These are phyloP conservation scores for Pichia sp. DNA, from an alignment of 1,139 yeast species.

Conservation along the genomic window DNA sequence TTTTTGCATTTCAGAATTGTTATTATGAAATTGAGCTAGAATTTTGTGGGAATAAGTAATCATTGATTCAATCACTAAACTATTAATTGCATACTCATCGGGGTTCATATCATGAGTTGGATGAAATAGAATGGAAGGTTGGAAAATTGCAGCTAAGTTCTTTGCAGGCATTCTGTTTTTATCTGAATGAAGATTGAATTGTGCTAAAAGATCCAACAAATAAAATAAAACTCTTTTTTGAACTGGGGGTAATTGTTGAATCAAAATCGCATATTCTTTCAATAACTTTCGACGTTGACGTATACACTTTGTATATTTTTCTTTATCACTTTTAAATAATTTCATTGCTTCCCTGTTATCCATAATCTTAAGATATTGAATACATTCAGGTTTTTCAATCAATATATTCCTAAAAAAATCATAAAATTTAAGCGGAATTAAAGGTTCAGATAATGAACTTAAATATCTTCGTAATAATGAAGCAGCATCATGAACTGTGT, in stretches of 20 bases:
- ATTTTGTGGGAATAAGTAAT: conserved; percentile 79
- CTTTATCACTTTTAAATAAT: conserved; percentile 1
- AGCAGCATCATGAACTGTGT: conserved; percentile 97
- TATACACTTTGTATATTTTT: conserved; percentile 30
- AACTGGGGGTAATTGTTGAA: conserved; percentile 58
- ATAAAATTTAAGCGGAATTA: conserved; percentile 73
- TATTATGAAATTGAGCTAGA: conserved; percentile 45
- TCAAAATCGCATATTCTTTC: conserved; percentile 61
- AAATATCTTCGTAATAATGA: conserved; percentile 78
- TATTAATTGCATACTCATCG: conserved; percentile 81
- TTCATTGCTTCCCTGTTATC: conserved; percentile 13
- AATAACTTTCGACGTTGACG: conserved; percentile 58
- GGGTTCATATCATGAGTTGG: conserved; percentile 91
- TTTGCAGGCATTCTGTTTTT: conserved; percentile 88
- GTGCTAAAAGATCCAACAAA: conserved; percentile 75
- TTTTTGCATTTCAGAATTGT: not conserved
- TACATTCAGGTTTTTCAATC: conserved; percentile 49
- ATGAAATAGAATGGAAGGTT: conserved; percentile 88
- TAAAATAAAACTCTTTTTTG: conserved; percentile 84
- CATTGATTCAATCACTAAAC: conserved; percentile 80
- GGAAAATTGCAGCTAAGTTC: conserved; percentile 92
- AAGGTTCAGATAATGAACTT: conserved; percentile 86
- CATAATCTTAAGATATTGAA: conserved; percentile 53
- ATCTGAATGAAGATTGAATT: conserved; percentile 74
- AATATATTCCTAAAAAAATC: conserved; percentile 78